These are phyloP conservation scores for Candida sp. DNA, from an alignment of 1,139 yeast genomes.

Conservation along the genomic window DNA sequence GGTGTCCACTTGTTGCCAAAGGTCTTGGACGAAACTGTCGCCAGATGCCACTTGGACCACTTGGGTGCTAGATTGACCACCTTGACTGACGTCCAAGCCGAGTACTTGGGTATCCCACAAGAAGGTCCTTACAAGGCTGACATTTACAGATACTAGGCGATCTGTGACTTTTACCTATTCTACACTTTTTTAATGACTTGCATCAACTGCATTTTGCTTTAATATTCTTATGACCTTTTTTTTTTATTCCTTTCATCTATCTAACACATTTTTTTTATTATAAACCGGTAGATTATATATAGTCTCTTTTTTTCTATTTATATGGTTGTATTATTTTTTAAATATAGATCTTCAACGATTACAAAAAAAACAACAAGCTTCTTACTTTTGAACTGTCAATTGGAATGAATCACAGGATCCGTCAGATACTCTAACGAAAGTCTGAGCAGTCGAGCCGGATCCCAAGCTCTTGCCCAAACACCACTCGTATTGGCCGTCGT, in stretches of 20 bases:
- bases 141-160: conserved; percentile 90
- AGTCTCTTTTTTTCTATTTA: not conserved
- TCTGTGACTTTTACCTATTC: conserved; percentile 16
- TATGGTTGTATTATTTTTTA: conserved; percentile 4
- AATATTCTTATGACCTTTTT: not conserved
- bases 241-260: conserved; percentile 6
- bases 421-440: conserved; percentile 54
- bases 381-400: conserved; percentile 4
- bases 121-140: conserved; percentile 99
- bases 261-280: conserved; percentile 12
- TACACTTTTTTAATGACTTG: conserved; percentile 27
- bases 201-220: conserved; percentile 49
- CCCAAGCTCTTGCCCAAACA: conserved; percentile 46
- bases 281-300: not conserved
- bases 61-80: conserved; percentile 89
- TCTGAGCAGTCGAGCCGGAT: conserved; percentile 45
- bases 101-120: conserved; percentile 90
- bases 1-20: conserved; percentile 99
- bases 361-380: conserved; percentile 1
- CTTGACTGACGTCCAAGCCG: conserved; percentile 85
- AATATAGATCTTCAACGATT: conserved; percentile 16
- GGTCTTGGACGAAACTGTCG: conserved; percentile 99
- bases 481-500: conserved; percentile 72
- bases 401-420: conserved; percentile 33
- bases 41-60: conserved; percentile 96